Conservation (phyloP, 2,329 filamentous ascomycete species). For the Sclerotinia spermophila region DNA sequence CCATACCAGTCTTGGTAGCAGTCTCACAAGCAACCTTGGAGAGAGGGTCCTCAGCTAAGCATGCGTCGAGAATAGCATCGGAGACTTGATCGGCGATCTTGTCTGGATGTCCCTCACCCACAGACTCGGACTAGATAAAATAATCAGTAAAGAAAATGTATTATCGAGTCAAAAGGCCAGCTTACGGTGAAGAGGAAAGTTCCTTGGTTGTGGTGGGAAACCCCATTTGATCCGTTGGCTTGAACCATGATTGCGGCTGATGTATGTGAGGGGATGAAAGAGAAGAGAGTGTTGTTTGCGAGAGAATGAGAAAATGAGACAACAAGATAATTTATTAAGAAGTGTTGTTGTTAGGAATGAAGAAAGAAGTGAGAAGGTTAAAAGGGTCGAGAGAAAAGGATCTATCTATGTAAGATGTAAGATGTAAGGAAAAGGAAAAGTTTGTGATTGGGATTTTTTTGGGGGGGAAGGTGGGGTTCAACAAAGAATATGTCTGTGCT, state of each 20-base stretch:
- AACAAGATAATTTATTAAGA: constrained; percentile 38
- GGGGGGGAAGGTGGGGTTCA: constrained; percentile 12
- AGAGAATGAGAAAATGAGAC: constrained; percentile 42
- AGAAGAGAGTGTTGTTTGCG: constrained; percentile 41
- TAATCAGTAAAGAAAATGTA: constrained; percentile 21
- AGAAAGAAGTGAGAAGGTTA: constrained; percentile 41
- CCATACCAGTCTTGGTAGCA: constrained; percentile 98
- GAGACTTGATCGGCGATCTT: constrained; percentile 99
- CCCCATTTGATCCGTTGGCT: constrained; percentile 34
- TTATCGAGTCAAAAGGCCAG: constrained; percentile 17
- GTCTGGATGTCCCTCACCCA: constrained; percentile 88
- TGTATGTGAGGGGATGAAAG: constrained; percentile 62
- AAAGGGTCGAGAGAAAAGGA: background rate
- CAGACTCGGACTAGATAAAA: constrained; percentile 67
- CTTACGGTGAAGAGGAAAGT: constrained; percentile 81
- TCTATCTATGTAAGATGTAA: no score
- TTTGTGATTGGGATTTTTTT: constrained; percentile 14
- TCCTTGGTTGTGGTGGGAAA: constrained; percentile 54
- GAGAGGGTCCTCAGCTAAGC: constrained; percentile 86
- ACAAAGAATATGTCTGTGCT: constrained; percentile 16
- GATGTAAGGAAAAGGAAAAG: constrained; percentile 17
- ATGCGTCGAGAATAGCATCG: constrained; percentile 97
- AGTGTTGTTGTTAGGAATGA: constrained; percentile 50
- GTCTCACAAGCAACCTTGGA: constrained; percentile 99
- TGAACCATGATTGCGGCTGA: constrained; percentile 57